These are phyloP conservation scores for Parachaetomium inaequale DNA, from an alignment of 495 filamentous ascomycete genomes.

Conservation along the genomic window DNA sequence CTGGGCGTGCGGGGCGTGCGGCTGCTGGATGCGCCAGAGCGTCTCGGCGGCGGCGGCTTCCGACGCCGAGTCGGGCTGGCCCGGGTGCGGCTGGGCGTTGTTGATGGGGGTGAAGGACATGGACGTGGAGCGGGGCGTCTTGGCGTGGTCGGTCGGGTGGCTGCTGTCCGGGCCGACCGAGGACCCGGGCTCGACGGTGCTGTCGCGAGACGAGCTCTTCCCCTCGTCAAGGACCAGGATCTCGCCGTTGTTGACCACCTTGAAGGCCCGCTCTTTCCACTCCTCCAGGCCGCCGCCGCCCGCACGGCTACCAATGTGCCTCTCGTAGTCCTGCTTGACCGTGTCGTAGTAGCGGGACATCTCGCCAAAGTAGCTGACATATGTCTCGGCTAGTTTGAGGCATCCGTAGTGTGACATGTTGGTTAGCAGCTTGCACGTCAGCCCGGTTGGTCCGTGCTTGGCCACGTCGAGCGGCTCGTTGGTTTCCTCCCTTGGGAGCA, in stretches of 20 bases:
- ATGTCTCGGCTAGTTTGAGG: slow-evolving; percentile 68
- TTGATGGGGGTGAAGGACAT: slow-evolving; percentile 53
- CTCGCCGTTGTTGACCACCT: slow-evolving; percentile 43
- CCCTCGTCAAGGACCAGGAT: slow-evolving; percentile 34
- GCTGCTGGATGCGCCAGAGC: slow-evolving; percentile 14
- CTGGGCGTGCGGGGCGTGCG: not conserved
- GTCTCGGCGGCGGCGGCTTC: slow-evolving; percentile 17
- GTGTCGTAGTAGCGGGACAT: slow-evolving; percentile 65
- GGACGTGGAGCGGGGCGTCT: slow-evolving; percentile 31
- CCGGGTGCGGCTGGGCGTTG: slow-evolving; percentile 30
- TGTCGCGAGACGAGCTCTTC: slow-evolving; percentile 32
- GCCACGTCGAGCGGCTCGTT: slow-evolving; percentile 25
- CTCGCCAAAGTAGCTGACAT: slow-evolving; percentile 62
- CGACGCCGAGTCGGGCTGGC: slow-evolving; percentile 11
- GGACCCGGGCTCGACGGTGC: slow-evolving; percentile 29
- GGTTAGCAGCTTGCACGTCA: slow-evolving; percentile 41
- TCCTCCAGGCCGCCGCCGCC: slow-evolving; percentile 67
- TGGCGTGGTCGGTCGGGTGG: slow-evolving; percentile 23
- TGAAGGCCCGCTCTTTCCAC: slow-evolving; percentile 49
- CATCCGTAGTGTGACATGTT: slow-evolving; percentile 65
- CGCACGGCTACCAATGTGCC: slow-evolving; percentile 33
- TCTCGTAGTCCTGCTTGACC: slow-evolving; percentile 58
- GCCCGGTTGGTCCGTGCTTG: slow-evolving; percentile 37
- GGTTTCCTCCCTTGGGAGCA: slow-evolving; percentile 38
- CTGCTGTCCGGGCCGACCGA: slow-evolving; percentile 26